Base-by-base conservation (phyloP, 352 stramenopile genomes). In the Phytopythium ostracodes region DNA sequence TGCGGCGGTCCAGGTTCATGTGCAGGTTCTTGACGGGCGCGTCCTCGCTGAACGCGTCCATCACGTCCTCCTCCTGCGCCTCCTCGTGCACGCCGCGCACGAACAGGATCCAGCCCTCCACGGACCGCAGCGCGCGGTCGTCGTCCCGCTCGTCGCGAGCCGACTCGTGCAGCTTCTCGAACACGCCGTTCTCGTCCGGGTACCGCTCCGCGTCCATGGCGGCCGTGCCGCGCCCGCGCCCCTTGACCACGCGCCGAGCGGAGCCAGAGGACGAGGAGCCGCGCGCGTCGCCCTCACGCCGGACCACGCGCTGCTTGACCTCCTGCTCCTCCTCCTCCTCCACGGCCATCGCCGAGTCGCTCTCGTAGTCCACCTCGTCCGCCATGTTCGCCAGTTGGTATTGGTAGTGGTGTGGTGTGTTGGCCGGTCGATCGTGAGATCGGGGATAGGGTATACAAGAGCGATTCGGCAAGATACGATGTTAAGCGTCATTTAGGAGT, bases 21-120 rank as follows among this genome's bases (percentile, higher is more conserved):
- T 98, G 91, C 67, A 99, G 72, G 71, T 98, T 98, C 73, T 98
- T 98, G 11, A 99, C 91, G 35, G 87, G 81, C n/a, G 96, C 96
- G 72, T 96, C 94, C 62, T 99, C 96, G 46, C 83, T 87, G 69
- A 98, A 99, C 6, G 79, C 82, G 68, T 99, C 96, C 58, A 98
- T 76, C 50, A 99, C 73, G 69, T 99, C 92, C 66, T 99, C 96
- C 65, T 99, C 94, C 67, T 98, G 89, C 15, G 96, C 95, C 69
- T 99, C 96, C 68, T 98, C 91, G 66, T 99, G 92, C 42, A 99
- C 80, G 61, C 93, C 92, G 17, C 84, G 96, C 33, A 98, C 92
- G 70, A 99, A 98, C 15, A 99, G 68, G 46, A 98, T 88, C 92
- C 95, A 99, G n/a, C 97, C 97, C 73, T 99, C 96, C 9, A 98